These are phyloP conservation scores for Colletotrichum sojae DNA, from an alignment of 2,329 filamentous ascomycete species.

Conservation along the genomic window DNA sequence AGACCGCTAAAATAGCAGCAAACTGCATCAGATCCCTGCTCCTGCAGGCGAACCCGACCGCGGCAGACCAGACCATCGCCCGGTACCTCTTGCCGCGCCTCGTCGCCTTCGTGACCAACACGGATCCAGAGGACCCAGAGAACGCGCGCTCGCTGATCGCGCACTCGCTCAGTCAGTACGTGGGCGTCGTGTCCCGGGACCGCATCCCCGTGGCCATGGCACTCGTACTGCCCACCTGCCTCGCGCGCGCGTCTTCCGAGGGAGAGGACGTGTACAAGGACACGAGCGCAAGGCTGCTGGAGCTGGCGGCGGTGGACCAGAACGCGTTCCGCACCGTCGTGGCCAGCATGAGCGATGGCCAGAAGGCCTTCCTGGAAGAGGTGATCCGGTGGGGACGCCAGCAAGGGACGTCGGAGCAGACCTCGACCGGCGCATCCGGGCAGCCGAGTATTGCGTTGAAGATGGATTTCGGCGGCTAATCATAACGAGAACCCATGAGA, in stretches of 20 bases:
- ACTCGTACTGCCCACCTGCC: conserved; percentile 82
- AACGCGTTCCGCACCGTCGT: conserved; percentile 82
- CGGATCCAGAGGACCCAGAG: conserved; percentile 83
- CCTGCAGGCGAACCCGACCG: conserved; percentile 72
- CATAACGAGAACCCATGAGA: not conserved
- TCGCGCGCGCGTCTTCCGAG: conserved; percentile 79
- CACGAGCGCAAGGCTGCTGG: conserved; percentile 82
- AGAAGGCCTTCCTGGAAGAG: conserved; percentile 84
- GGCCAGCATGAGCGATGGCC: conserved; percentile 76
- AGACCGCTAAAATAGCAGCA: conserved; percentile 90
- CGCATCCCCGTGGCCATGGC: conserved; percentile 75
- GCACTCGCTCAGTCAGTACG: conserved; percentile 82
- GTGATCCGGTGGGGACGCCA: conserved; percentile 78
- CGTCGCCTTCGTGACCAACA: conserved; percentile 80
- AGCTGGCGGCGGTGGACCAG: conserved; percentile 84
- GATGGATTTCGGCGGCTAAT: conserved; percentile 83
- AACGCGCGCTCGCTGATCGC: conserved; percentile 79
- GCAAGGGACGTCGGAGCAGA: conserved; percentile 56
- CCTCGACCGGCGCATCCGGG: conserved; percentile 59
- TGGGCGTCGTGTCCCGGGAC: conserved; percentile 62
- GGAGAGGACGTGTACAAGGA: conserved; percentile 75
- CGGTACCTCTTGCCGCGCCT: conserved; percentile 82
- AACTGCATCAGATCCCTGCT: conserved; percentile 91
- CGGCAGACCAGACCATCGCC: conserved; percentile 80
- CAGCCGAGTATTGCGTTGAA: conserved; percentile 92